Conservation (phyloP, 176 grass and related monocot species). For the Sorghum bicolor region DNA sequence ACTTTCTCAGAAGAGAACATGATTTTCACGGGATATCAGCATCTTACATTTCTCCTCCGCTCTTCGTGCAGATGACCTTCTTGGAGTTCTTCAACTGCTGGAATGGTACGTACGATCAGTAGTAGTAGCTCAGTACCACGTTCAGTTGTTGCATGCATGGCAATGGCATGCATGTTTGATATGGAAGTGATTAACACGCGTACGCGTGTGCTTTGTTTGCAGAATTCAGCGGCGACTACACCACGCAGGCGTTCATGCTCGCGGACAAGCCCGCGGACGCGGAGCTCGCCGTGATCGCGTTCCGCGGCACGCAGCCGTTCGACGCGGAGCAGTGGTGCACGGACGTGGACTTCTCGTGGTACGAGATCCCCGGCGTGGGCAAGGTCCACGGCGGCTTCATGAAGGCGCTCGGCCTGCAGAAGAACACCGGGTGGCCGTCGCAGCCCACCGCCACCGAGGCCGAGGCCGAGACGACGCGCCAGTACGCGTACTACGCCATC, state of each 20-base stretch:
- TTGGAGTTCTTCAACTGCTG: constrained; percentile 76
- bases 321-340: constrained; percentile 62
- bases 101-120: constrained; percentile 53
- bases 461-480: background rate
- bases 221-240: constrained; percentile 57
- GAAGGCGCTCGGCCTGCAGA: constrained; percentile 62
- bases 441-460: no score
- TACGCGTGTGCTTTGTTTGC: background rate
- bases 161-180: background rate
- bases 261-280: constrained; percentile 54
- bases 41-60: background rate
- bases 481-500: constrained; percentile 68
- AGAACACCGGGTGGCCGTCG: constrained; percentile 34
- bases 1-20: background rate
- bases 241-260: constrained; percentile 77
- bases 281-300: constrained; percentile 54
- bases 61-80: constrained; percentile 53
- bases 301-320: constrained; percentile 69
- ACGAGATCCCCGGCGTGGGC: constrained; percentile 44
- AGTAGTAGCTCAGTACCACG: background rate
- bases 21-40: background rate
- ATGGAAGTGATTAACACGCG: background rate
- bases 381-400: constrained; percentile 70
- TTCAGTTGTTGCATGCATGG: background rate
- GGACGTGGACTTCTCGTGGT: constrained; percentile 84